phyloP scores from a whole-genome alignment of 805 yeast species.

The Zygotorulaspora sp. region DNA sequence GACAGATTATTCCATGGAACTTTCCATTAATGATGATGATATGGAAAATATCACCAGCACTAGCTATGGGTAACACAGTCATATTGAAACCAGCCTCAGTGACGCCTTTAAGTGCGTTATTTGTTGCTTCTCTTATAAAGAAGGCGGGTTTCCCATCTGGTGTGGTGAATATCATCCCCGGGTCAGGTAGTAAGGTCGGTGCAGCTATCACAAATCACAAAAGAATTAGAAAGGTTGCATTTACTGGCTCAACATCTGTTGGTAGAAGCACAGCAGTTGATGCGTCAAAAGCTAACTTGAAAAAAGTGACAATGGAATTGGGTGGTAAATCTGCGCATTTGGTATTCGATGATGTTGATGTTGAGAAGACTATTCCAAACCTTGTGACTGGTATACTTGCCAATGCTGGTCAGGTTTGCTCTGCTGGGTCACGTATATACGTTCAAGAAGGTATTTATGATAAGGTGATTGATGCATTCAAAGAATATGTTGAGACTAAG shows the following conservation, averaged over 20 bases:
- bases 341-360: constrained; percentile 64
- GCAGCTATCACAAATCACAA: constrained; percentile 65
- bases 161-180: constrained; percentile 69
- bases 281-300: constrained; percentile 67
- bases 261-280: constrained; percentile 68
- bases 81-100: constrained; percentile 74
- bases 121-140: constrained; percentile 54
- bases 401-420: constrained; percentile 80
- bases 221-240: constrained; percentile 67
- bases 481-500: constrained; percentile 48
- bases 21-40: constrained; percentile 76
- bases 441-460: constrained; percentile 71
- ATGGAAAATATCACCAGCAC: constrained; percentile 78
- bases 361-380: constrained; percentile 46
- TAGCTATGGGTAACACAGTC: constrained; percentile 71
- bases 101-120: constrained; percentile 70
- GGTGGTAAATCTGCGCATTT: constrained; percentile 83
- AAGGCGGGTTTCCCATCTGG: constrained; percentile 74
- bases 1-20: constrained; percentile 83
- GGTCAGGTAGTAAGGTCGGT: constrained; percentile 72
- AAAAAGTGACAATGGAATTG: constrained; percentile 74
- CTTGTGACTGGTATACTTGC: constrained; percentile 66
- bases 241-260: constrained; percentile 75
- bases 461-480: constrained; percentile 53
- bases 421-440: constrained; percentile 76